Evolutionary conservation across 2,329 filamentous ascomycete species (phyloP).

Genomic region (Fonsecaea monophora): DNA sequence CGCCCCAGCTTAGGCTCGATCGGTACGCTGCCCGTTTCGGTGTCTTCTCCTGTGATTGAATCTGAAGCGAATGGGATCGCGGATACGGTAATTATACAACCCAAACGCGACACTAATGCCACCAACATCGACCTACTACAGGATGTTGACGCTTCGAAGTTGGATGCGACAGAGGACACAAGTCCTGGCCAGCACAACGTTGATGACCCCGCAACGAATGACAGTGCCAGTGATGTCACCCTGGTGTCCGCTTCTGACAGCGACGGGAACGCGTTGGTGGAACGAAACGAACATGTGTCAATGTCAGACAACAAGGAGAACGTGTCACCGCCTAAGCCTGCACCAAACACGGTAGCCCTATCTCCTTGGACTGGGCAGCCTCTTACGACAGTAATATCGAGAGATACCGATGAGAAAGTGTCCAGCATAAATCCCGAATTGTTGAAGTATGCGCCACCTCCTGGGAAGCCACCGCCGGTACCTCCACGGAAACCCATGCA

Average conservation of each 20-base stretch:
- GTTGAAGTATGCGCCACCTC: slow-evolving; percentile 42
- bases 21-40: slow-evolving; percentile 32
- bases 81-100: slow-evolving; percentile 25
- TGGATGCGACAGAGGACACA: slow-evolving; percentile 18
- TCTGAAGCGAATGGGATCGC: slow-evolving; percentile 18
- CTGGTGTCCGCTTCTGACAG: slow-evolving; percentile 46
- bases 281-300: slow-evolving; percentile 41
- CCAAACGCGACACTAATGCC: slow-evolving; percentile 14
- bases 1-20: slow-evolving; percentile 40
- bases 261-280: slow-evolving; percentile 48
- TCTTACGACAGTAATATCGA: slow-evolving; percentile 36
- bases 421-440: slow-evolving; percentile 23
- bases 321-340: slow-evolving; percentile 39
- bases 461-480: slow-evolving; percentile 61
- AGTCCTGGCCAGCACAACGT: slow-evolving; percentile 7
- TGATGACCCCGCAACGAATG: slow-evolving; percentile 25
- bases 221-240: slow-evolving; percentile 48
- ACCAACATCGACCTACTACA: slow-evolving; percentile 8
- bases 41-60: slow-evolving; percentile 30
- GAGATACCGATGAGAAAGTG: slow-evolving; percentile 26
- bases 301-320: slow-evolving; percentile 51
- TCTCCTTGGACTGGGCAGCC: slow-evolving; percentile 43
- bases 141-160: slow-evolving; percentile 1
- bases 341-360: slow-evolving; percentile 24
- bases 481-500: slow-evolving; percentile 55